phyloP scores from a whole-genome alignment of 1,139 yeast genomes.

The Pichia sp. region DNA sequence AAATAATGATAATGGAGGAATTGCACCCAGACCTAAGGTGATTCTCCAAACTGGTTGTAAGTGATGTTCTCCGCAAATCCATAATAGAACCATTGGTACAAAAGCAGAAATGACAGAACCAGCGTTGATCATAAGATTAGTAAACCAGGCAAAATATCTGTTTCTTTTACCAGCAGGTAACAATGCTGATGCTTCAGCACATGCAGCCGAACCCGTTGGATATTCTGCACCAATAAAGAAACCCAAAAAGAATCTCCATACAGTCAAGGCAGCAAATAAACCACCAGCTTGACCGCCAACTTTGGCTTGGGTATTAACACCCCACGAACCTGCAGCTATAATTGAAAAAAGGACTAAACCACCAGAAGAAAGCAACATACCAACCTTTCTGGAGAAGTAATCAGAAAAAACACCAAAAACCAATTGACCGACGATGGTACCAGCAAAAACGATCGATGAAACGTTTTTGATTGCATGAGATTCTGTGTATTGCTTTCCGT shows the following conservation, averaged over 20 bases:
- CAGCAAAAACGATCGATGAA: slow-evolving; percentile 84
- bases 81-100: slow-evolving; percentile 75
- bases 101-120: slow-evolving; percentile 83
- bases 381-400: slow-evolving; percentile 65
- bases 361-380: slow-evolving; percentile 69
- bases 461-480: slow-evolving; percentile 71
- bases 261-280: slow-evolving; percentile 72
- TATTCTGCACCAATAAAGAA: slow-evolving; percentile 84
- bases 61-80: slow-evolving; percentile 70
- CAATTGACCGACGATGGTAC: slow-evolving; percentile 85
- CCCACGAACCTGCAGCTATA: slow-evolving; percentile 84
- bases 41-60: slow-evolving; percentile 85
- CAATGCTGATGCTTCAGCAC: slow-evolving; percentile 81
- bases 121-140: slow-evolving; percentile 77
- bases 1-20: slow-evolving; percentile 74
- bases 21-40: slow-evolving; percentile 84
- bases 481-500: slow-evolving; percentile 51
- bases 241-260: slow-evolving; percentile 81
- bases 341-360: slow-evolving; percentile 69
- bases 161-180: slow-evolving; percentile 78
- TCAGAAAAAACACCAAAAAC: slow-evolving; percentile 75
- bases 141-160: slow-evolving; percentile 83
- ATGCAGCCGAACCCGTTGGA: slow-evolving; percentile 88
- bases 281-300: slow-evolving; percentile 48
- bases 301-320: slow-evolving; percentile 36